Base-by-base conservation (phyloP, 164 flowering plant species). In the Saururus chinensis region DNA sequence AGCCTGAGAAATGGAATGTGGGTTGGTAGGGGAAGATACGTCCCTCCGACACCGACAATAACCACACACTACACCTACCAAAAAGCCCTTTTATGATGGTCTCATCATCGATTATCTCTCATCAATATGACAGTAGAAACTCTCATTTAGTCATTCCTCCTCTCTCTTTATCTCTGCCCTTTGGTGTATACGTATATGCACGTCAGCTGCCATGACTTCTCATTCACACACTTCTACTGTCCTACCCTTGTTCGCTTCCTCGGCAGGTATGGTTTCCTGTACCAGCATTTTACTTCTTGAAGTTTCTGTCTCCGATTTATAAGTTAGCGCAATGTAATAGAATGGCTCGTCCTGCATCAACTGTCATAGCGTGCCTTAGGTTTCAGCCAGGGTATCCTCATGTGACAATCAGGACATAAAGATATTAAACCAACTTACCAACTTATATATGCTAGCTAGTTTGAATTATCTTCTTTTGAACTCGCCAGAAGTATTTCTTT, bases 71-170 rank as follows among this genome's bases (percentile, higher is more conserved):
- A 42, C 49, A 42, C 49, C 4, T 19, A 57, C 60, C 45, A 17
- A 57, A 57, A 57, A 35, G 45, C 60, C 60, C 37, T 25, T 16
- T 11, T 57, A 35, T 57, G 60, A 57, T 57, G 60, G 30, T 30
- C 42, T 57, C 60, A 37, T 57, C 60, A 57, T 57, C 60, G 30
- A 25, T 37, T 1, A 16, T 19, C 12, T 30, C 10, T 4, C 40
- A 30, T 57, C 41, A 17, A 42, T 42, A 42, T 42, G 49, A 9
- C 49, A 42, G 17, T 42, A 10, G 42, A 6, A 40, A 11, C 42
- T 40, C 42, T 11, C 42, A 6, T 40, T 40, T 40, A 40, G 8
- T 57, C 40, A 11, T 1, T n/a, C 19, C 21, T 19, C 12, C 41
- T 25, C 40, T 26, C 41, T 57, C 60, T 17, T 30, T 16, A 45